Evolutionary conservation across 169 alveolate genomes (phyloP).

Genomic region (Eimeria falciformis): DNA sequence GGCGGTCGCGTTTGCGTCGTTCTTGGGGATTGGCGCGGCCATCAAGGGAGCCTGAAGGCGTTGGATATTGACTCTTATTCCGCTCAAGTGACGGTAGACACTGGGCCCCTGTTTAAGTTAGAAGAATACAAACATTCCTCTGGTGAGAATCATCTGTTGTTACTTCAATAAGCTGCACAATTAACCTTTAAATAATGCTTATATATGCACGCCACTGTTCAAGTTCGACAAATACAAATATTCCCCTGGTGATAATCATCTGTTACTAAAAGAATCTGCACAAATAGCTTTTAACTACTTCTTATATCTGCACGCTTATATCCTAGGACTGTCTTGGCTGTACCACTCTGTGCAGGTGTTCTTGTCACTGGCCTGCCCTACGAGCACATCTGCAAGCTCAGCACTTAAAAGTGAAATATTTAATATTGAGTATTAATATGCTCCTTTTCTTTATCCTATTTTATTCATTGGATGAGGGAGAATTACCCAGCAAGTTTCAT

Average conservation of each 20-base stretch:
- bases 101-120: constrained; percentile 72
- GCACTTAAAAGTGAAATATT: not conserved
- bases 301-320: not conserved
- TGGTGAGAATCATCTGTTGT: not conserved
- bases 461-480: no score
- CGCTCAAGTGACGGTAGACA: constrained; percentile 40
- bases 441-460: no score
- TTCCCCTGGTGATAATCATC: not conserved
- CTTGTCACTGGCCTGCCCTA: constrained; percentile 71
- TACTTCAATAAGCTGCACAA: not conserved
- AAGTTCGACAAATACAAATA: not conserved
- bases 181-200: not conserved
- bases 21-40: constrained; percentile 72
- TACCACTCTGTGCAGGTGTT: not conserved
- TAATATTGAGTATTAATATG: no score
- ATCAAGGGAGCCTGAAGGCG: constrained; percentile 70
- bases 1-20: constrained; percentile 75
- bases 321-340: not conserved
- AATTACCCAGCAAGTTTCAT: no score
- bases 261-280: no score
- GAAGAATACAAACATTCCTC: not conserved
- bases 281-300: not conserved
- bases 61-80: constrained; percentile 55
- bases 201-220: not conserved
- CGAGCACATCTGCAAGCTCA: constrained; percentile 75